Evolutionary conservation across 2,329 filamentous ascomycete genomes (phyloP).

Genomic region (Byssochlamys sp.): DNA sequence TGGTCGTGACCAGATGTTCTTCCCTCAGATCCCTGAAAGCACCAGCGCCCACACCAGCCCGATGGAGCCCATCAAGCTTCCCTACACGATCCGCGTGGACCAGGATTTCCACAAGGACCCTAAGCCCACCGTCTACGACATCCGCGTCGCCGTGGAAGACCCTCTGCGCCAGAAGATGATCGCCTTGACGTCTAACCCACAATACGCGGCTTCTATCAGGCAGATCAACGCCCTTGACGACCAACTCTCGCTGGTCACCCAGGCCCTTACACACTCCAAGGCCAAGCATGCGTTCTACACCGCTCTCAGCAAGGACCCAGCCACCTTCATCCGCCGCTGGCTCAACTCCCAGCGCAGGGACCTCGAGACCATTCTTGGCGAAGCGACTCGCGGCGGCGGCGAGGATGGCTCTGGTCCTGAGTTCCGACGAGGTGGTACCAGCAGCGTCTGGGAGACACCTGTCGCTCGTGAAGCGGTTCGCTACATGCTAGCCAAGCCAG

Average conservation of each 20-base stretch:
- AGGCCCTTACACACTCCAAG: slow-evolving; percentile 74
- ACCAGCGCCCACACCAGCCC: slow-evolving; percentile 68
- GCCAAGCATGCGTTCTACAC: slow-evolving; percentile 84
- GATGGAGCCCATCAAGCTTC: slow-evolving; percentile 69
- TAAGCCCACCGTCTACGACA: slow-evolving; percentile 76
- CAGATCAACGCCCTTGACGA: slow-evolving; percentile 72
- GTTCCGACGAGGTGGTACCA: slow-evolving; percentile 41
- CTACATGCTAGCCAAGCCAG: slow-evolving; percentile 48
- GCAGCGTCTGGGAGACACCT: slow-evolving; percentile 55
- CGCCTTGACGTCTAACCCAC: slow-evolving; percentile 57
- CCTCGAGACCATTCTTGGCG: slow-evolving; percentile 76
- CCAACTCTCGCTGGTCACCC: slow-evolving; percentile 70
- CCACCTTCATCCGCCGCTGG: slow-evolving; percentile 77
- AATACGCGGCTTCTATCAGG: slow-evolving; percentile 62
- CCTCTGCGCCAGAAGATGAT: slow-evolving; percentile 61
- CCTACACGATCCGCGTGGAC: slow-evolving; percentile 91
- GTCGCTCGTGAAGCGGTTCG: slow-evolving; percentile 54
- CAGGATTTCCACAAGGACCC: slow-evolving; percentile 67
- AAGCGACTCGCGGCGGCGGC: slow-evolving; percentile 52
- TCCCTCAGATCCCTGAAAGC: slow-evolving; percentile 74
- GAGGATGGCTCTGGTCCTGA: slow-evolving; percentile 45
- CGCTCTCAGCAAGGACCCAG: slow-evolving; percentile 68
- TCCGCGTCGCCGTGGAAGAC: slow-evolving; percentile 75
- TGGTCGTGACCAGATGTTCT: slow-evolving; percentile 64
- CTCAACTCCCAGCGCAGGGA: slow-evolving; percentile 83